Conservation (phyloP, 148 eudicot species). For the Talinum fruticosum region DNA sequence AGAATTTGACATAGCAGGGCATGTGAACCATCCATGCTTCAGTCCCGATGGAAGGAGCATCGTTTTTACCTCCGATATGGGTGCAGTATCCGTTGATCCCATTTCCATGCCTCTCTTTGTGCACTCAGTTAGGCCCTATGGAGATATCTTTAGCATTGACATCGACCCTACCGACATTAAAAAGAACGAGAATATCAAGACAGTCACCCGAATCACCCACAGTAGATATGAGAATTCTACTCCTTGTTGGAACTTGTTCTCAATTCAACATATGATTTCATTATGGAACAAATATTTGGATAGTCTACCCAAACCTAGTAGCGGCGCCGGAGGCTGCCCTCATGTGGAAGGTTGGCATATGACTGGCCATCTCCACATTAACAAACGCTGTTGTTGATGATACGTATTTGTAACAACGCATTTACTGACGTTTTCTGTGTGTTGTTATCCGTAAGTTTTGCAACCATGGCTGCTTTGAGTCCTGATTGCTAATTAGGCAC, state of each 20-base stretch:
- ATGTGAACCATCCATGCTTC: not conserved
- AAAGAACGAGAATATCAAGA: not conserved
- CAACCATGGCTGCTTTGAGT: not conserved
- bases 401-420: not conserved
- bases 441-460: not conserved
- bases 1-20: not conserved
- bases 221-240: constrained; percentile 4
- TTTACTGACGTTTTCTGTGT: not conserved
- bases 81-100: not conserved
- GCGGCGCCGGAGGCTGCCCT: not conserved
- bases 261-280: not conserved
- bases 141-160: not conserved
- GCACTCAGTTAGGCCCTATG: not conserved
- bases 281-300: not conserved
- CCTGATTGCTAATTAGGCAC: not conserved
- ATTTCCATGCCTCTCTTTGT: constrained; percentile 1
- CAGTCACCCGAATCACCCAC: not conserved
- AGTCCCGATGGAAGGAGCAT: not conserved
- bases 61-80: not conserved
- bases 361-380: not conserved
- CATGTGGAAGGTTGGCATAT: not conserved
- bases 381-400: not conserved
- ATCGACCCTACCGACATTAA: not conserved
- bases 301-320: not conserved
- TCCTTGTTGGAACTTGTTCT: not conserved